Conservation (phyloP, 495 filamentous ascomycete species). For the Xylaria intraflava region DNA sequence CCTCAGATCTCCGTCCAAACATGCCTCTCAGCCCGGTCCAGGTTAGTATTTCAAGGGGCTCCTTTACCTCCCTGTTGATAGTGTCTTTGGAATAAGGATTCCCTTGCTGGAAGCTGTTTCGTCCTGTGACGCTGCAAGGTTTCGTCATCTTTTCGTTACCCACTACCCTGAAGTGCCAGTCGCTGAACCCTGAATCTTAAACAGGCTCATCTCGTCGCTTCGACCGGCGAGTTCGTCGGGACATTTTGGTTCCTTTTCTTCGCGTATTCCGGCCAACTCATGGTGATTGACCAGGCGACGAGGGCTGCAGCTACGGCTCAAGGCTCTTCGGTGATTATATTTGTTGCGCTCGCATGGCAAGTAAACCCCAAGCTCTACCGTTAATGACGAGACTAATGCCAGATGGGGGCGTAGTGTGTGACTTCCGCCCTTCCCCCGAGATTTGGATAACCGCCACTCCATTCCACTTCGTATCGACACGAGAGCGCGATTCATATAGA, state of each 20-base stretch:
- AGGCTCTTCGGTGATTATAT: conserved; percentile 15
- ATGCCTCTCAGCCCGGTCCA: neutral
- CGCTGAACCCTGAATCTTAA: neutral
- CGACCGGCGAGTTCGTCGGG: conserved; percentile 40
- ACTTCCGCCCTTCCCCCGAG: neutral
- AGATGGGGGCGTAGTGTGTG: conserved; percentile 48
- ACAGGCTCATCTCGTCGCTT: conserved; percentile 27
- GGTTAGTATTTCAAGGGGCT: neutral
- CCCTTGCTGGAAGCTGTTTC: neutral
- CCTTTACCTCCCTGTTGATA: neutral
- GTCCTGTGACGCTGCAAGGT: neutral
- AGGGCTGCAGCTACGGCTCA: conserved; percentile 7
- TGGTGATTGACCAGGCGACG: conserved; percentile 26
- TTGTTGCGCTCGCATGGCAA: conserved; percentile 23
- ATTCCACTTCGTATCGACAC: neutral
- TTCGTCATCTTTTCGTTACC: neutral
- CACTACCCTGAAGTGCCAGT: conserved; percentile 7
- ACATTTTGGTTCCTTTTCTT: conserved; percentile 50
- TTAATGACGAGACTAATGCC: conserved; percentile 15
- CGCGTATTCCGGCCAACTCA: conserved; percentile 36
- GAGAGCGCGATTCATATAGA: neutral
- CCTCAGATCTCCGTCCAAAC: neutral
- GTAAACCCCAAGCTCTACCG: neutral
- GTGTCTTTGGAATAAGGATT: neutral
- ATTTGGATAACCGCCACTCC: neutral